Evolutionary conservation across 2,329 filamentous ascomycete species (phyloP).

Genomic region (Bimuria novae-zelandiae): DNA sequence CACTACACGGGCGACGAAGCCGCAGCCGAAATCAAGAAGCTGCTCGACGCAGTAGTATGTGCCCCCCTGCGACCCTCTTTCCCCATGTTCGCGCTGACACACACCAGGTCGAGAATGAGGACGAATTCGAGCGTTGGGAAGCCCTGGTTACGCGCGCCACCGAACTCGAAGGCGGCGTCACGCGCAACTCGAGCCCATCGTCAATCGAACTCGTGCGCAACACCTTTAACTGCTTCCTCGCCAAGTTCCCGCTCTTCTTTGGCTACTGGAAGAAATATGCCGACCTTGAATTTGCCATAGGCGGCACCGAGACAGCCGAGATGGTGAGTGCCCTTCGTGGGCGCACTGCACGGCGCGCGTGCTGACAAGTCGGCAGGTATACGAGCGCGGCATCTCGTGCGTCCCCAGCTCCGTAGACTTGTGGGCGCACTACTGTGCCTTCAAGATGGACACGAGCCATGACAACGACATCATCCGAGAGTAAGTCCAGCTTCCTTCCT

Average conservation of each 20-base stretch:
- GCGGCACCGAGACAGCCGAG: conserved; percentile 93
- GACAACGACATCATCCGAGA: conserved; percentile 95
- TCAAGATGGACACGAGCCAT: conserved; percentile 97
- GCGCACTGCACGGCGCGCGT: neutral
- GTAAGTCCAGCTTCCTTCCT: conserved; percentile 71
- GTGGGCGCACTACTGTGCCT: conserved; percentile 96
- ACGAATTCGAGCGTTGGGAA: conserved; percentile 95
- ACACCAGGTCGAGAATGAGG: conserved; percentile 68
- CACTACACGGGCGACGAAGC: conserved; percentile 42
- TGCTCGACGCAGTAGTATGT: conserved; percentile 77
- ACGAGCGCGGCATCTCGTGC: conserved; percentile 91
- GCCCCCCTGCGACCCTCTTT: conserved; percentile 1
- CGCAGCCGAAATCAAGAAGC: conserved; percentile 70
- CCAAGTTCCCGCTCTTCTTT: conserved; percentile 93
- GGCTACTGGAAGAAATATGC: conserved; percentile 99
- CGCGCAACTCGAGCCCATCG: conserved; percentile 93
- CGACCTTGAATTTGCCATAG: conserved; percentile 95
- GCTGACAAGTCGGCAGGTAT: conserved; percentile 64
- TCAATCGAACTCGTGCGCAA: conserved; percentile 85
- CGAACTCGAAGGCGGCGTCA: conserved; percentile 86
- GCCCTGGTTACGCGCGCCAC: conserved; percentile 84
- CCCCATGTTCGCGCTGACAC: conserved; percentile 17
- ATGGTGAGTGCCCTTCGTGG: conserved; percentile 64
- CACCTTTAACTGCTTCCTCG: conserved; percentile 88
- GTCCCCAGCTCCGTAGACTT: conserved; percentile 93